Evolutionary conservation across 257 asterid species (phyloP).

Genomic region (Solanum bukasovii): DNA sequence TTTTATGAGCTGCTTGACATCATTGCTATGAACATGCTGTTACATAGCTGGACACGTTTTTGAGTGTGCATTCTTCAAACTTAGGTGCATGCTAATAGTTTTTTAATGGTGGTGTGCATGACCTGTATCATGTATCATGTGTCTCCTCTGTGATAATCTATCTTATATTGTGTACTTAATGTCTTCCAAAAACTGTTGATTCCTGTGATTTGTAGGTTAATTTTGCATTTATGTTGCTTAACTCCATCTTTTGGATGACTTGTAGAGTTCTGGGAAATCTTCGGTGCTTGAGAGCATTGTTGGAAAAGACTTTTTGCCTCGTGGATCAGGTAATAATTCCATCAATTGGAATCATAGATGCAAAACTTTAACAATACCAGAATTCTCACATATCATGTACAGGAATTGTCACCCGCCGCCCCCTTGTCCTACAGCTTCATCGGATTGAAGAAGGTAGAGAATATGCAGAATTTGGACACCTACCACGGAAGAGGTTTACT

Average conservation of each 20-base stretch:
- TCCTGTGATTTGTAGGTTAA: neutral
- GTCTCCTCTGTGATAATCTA: neutral
- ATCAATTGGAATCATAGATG: neutral
- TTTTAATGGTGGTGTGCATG: neutral
- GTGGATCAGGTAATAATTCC: constrained; percentile 58
- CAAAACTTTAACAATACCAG: neutral
- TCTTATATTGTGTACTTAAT: neutral
- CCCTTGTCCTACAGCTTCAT: constrained; percentile 79
- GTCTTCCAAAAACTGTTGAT: neutral
- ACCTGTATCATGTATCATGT: neutral
- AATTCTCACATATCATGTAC: neutral
- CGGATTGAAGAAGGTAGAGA: constrained; percentile 65
- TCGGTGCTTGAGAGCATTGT: constrained; percentile 78
- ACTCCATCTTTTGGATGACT: constrained; percentile 3
- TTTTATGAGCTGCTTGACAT: neutral
- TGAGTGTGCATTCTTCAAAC: neutral
- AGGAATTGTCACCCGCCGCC: constrained; percentile 80
- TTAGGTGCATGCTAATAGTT: neutral
- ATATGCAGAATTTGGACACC: constrained; percentile 80
- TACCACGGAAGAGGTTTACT: constrained; percentile 58
- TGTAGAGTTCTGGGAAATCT: constrained; percentile 75
- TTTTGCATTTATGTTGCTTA: neutral
- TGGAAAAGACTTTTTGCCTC: constrained; percentile 74
- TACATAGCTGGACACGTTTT: neutral
- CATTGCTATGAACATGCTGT: neutral